These are phyloP conservation scores for Phenoliferia sp. DNA, from an alignment of 1,284 basidiomycete species.

Conservation along the genomic window DNA sequence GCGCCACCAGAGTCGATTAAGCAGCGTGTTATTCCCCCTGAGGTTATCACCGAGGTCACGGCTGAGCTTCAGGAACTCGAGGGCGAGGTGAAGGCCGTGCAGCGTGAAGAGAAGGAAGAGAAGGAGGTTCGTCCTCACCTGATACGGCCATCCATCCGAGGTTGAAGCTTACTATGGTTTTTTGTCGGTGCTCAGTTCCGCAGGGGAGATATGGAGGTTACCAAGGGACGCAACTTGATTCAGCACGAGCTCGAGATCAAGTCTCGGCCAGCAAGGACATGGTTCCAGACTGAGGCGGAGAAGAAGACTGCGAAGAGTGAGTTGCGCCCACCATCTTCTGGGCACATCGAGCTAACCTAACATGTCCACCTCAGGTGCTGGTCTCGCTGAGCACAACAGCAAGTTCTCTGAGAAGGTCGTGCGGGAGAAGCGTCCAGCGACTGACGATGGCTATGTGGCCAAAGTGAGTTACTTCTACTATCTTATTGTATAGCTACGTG, in stretches of 20 bases:
- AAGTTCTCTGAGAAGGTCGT: conserved; percentile 31
- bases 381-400: conserved; percentile 27
- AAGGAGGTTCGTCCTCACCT: conserved; percentile 58
- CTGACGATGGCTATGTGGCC: conserved; percentile 14
- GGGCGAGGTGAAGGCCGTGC: conserved; percentile 70
- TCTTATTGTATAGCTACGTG: no score
- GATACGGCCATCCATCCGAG: background rate
- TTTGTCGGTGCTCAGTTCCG: conserved; percentile 55
- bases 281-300: conserved; percentile 91
- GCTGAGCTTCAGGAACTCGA: conserved; percentile 68
- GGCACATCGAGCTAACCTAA: background rate
- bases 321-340: conserved; percentile 25
- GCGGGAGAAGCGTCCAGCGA: conserved; percentile 18
- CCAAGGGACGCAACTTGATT: conserved; percentile 92
- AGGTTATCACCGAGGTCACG: conserved; percentile 66
- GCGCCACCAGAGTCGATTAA: conserved; percentile 76
- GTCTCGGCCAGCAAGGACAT: conserved; percentile 86
- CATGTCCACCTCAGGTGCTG: conserved; percentile 9
- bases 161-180: background rate
- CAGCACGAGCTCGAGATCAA: conserved; percentile 93
- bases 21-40: conserved; percentile 82
- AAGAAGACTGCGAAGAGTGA: conserved; percentile 74
- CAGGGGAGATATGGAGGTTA: conserved; percentile 91
- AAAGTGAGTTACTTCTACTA: conserved; percentile 9
- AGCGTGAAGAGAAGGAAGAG: conserved; percentile 93